Base-by-base conservation (phyloP, 805 yeast genomes). In the Yamadazyma sp. region DNA sequence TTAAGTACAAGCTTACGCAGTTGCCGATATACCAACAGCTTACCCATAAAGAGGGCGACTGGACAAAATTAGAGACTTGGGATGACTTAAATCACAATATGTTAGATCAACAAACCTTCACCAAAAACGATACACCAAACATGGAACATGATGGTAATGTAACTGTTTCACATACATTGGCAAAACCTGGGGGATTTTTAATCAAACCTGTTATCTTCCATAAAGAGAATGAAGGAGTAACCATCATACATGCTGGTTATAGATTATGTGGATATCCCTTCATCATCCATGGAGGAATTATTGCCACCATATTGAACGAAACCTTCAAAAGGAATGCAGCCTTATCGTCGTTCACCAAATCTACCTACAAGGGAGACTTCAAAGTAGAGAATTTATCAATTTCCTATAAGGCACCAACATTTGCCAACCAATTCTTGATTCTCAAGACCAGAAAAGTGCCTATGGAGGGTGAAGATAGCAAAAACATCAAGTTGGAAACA, bases 221-320 rank as follows among this genome's bases (percentile, higher is more conserved):
- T 44, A 62, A 70, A 2, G 56, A 63, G 10, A 69, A 71, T 34
- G 83, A 84, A 45, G 72, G 82, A 0, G 69, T 84, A 1, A 73
- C 86, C 0, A 70, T 87, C 5, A 67, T 86, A 17, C 94, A 86
- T 53, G 69, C 83, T 34, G 96, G 97, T 0, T 77, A 81, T 51
- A 74, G 73, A 42, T 57, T 88, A 14, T 80, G 91, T 27, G 97
- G 97, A 1, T 88, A 82, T 53, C 97, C 96, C 2, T 81, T 86
- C 48, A 60, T 89, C 13, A 73, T 86, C 3, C 97, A 88, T 53
- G 97, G 97, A 3, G 97, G 97, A 0, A 75, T 89, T 19, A 55
- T 88, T 20, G 94, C 89, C 7, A 80, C 94, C 0, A 62, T 88
- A 1, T 61, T 87, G 36, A 93, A 86, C 50, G 95, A 88, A 47